Evolutionary conservation across 176 grass and related monocot genomes (phyloP), one percentile per base, ranked within the genome.

Genomic region (Puccinellia tenuiflora): DNA sequence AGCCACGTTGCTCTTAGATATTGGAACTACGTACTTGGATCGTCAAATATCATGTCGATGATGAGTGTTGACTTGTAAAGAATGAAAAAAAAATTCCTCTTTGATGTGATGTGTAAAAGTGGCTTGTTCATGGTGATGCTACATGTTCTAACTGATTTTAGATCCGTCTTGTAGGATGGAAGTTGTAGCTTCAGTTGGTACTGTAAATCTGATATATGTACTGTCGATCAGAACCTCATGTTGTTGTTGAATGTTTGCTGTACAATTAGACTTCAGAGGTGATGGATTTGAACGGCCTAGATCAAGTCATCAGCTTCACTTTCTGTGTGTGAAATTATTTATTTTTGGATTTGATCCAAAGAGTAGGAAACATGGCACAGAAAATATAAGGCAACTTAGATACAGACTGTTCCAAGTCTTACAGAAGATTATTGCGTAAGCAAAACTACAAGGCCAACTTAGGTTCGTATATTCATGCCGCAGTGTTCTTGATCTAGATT

Each of bases 171-270:
- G 24, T 85, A 85, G 43, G 72, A 53, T 77, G 31, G 56, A 17
- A 78, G 61, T 65, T 22, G 63, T 78, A 82, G 71, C 31, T 78
- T 61, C 22, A 16, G n/a, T 20, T 76, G 39, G 50, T 77, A 25
- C 13, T 82, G 83, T 86, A 82, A 73, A 78, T 90, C 35, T 28
- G 21, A 38, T 22, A 77, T 43, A 22, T 46, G 16, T 42, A 45
- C 22, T 61, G 73, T 80, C 42, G 39, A 64, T 13, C 76, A n/a
- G 46, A 62, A 55, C 40, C 24, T 52, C 40, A 21, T 87, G 75
- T 42, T 1, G 15, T 17, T 48, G 46, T 35, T 38, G 24, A 78
- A 71, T 35, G 40, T 25, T 78, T 70, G 7, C 15, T 76, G 38
- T 70, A 72, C 33, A 24, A 70, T 10, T 10, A 30, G 16, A 10